Evolutionary conservation across 805 yeast species (phyloP).

Genomic region (Hanseniaspora nectarophila): DNA sequence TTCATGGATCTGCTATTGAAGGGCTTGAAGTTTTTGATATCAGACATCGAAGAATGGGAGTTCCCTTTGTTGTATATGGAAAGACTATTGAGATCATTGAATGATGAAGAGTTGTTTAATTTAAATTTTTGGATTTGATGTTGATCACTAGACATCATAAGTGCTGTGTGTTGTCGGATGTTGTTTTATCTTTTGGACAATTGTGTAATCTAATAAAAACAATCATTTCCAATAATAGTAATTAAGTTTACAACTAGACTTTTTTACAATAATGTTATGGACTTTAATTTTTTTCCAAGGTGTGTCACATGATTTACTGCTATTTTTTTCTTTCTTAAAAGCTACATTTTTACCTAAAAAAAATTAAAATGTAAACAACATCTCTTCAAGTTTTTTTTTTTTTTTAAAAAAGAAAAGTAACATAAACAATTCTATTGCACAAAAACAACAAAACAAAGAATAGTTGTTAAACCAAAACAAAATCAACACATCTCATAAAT

Average conservation of each 20-base stretch:
- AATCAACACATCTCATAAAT: not conserved
- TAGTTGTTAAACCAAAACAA: not conserved
- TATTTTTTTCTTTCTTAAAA: not conserved
- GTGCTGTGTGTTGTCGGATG: not conserved
- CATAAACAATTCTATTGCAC: not conserved
- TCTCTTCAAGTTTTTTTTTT: no score
- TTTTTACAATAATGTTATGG: no score
- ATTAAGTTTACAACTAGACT: no score
- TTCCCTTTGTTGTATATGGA: constrained; percentile 3
- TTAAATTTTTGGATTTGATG: constrained; percentile 2
- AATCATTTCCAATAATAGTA: no score
- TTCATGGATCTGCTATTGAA: not conserved
- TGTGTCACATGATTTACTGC: no score
- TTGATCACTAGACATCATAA: not conserved
- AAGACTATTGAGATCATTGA: not conserved
- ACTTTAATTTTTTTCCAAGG: no score
- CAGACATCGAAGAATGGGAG: constrained; percentile 7
- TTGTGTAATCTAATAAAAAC: no score
- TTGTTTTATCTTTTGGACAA: no score
- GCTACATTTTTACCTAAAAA: not conserved
- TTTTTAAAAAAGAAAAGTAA: no score
- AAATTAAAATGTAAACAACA: not conserved
- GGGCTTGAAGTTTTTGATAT: not conserved
- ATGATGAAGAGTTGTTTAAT: constrained; percentile 3
- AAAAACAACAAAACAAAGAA: not conserved